Evolutionary conservation across 1,284 basidiomycete genomes (phyloP), one percentile per base, ranked within the genome.

Genomic region (Ganoderma resinaceum): DNA sequence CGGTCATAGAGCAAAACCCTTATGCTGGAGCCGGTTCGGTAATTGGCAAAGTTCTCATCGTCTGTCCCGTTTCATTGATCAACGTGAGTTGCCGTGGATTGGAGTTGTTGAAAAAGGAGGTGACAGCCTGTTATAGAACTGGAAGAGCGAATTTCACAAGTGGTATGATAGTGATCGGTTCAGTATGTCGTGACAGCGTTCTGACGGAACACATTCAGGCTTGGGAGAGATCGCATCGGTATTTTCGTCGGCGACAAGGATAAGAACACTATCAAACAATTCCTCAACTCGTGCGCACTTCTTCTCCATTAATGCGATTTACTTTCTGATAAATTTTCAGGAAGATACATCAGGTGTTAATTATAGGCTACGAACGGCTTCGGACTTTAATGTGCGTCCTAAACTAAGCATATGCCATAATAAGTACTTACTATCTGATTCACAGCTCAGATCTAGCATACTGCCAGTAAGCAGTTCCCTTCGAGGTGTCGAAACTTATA

Each of bases 301-400:
- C 3, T 12, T 67, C 6, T 55, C 37, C 57, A n/a, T 23, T 63
- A 23, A 4, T 2, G 29, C 35, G 29, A 46, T 20, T 23, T 20
- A 66, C 59, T 20, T 23, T 69, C 61, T 63, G 71, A 49, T 29
- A 16, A 20, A 53, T 49, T 69, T 68, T 23, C 72, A 94, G 93
- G 65, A 91, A 87, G 74, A 86, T 87, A 23, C 93, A 93, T 72
- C 88, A 98, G 55, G 95, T 99, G 2, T 84, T 99, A 35, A 89
- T 99, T 72, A 96, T 99, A 69, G 97, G 97, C 9, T 99, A 99
- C 78, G 98, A 99, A 78, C 92, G 94, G 72, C 84, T 98, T 42
- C 85, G 95, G 62, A 91, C 89, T 23, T 89, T 95, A 8, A 91
- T 95, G 95, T 92, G 67, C 77, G 84, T 78, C 4, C 31, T 42